Base-by-base conservation (phyloP, 2,329 filamentous ascomycete genomes). In the Sporothrix protearum region DNA sequence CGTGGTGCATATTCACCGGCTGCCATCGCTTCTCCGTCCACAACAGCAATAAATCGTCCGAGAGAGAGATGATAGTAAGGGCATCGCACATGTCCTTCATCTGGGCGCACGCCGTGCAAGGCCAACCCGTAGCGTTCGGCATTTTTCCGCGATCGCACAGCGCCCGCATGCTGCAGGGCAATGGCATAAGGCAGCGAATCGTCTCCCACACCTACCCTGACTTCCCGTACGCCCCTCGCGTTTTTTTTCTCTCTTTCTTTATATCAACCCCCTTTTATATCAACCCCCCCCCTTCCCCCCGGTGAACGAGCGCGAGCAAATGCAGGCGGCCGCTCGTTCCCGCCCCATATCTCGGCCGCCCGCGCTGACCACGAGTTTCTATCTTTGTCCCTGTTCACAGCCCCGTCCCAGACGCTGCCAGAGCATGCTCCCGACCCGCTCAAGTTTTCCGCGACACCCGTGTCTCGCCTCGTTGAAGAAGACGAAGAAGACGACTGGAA, bases 371-470 rank as follows among this genome's bases (percentile, higher is more conserved):
- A 53, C 49, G 59, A 16, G 47, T 39, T 67, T 67, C 67, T 68
- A 45, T 68, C 49, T 42, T 68, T 61, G 61, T 70, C 49, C 19
- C 61, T 61, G 59, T 70, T 28, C 14, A 75, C 77, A 88, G 86
- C 85, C 83, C 85, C 85, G 83, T 87, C 86, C 80, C 86, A 88
- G 83, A 83, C 85, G 82, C 81, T 85, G 82, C 83, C 85, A 79
- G 86, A 88, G 78, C 84, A 85, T 78, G 78, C 82, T 75, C 82
- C 83, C 78, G 85, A 87, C 77, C 80, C 83, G 75, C 77, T 82
- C 76, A 87, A 85, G 78, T 86, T 85, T 77, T 82, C 85, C 72
- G 80, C 84, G 70, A 83, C 85, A 75, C 79, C 84, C 75, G 81
- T 84, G 74, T 81, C 84, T 71, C 84, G 83, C 77, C 82, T 86